Base-by-base conservation (phyloP, 495 filamentous ascomycete species). In the Xylaria sp. region DNA sequence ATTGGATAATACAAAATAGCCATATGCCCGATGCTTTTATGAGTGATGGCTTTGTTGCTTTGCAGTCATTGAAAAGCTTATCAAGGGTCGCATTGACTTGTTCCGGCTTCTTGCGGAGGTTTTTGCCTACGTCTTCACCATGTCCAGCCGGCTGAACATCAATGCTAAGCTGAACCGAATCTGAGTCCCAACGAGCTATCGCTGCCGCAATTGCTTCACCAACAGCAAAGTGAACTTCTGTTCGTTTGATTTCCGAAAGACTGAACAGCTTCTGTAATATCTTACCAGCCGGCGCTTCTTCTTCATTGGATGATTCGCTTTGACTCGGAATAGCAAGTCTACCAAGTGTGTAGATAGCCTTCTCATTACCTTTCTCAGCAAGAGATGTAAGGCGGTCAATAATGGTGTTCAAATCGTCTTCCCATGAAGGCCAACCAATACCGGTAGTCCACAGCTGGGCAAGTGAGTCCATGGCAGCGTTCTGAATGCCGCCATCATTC, bases 11-110 rank as follows among this genome's bases (percentile, higher is more conserved):
- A 75, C 92, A 95, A 64, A 98, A 88, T 14, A 98, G 86, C 94
- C 95, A 97, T 66, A 98, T 97, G 0, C 92, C 92, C 5, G 93
- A 94, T 19, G 94, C 94, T 77, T 96, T 97, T 71, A 93, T 88
- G 19, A 97, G 83, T 17, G 93, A 90, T 7, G 95, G 95, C 80
- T 97, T 98, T 3, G 93, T 91, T 4, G 90, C 88, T 71, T 88
- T 88, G 81, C 93, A 96, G 74, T 95, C 90, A 2, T 81, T 77
- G 29, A 97, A 83, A 7, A 93, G 83, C 73, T 90, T 92, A 67
- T 93, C 88, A 33, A 93, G 78, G 3, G 93, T 81, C 0, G 81
- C 73, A 8, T 80, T 80, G 29, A 95, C 77, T 14, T 86, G 86
- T 0, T 72, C 75, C 14, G 84, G 75, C 24, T 89, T 83, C 62